Percentiles rank a stretch among this genome's conserved stretches.
phyloP scores from a whole-genome alignment of 2,329 filamentous ascomycete species.

The Paramyrothecium sp. region DNA sequence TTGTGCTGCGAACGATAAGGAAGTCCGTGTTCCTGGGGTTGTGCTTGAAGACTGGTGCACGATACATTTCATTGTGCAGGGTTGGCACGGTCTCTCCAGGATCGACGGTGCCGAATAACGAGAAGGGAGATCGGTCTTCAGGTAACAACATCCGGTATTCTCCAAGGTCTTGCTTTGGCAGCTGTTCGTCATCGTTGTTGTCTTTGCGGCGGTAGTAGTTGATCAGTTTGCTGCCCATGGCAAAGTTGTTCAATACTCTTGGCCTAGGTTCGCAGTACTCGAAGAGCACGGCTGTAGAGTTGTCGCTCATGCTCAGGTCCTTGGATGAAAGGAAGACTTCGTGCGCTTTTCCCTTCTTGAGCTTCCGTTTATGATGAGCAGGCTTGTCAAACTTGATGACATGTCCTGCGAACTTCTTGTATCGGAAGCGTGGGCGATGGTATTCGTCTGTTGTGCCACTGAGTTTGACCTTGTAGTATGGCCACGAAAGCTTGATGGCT shows the following conservation, averaged over 20 bases:
- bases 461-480: slow-evolving; percentile 90
- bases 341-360: slow-evolving; percentile 75
- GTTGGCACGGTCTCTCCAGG: slow-evolving; percentile 88
- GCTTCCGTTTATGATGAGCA: slow-evolving; percentile 75
- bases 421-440: slow-evolving; percentile 76
- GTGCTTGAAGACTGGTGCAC: slow-evolving; percentile 91
- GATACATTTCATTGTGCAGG: slow-evolving; percentile 92
- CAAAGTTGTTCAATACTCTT: slow-evolving; percentile 89
- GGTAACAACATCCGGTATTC: slow-evolving; percentile 85
- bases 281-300: slow-evolving; percentile 81
- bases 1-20: slow-evolving; percentile 78
- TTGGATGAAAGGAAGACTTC: slow-evolving; percentile 78
- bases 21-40: slow-evolving; percentile 78
- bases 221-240: slow-evolving; percentile 93
- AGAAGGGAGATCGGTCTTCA: slow-evolving; percentile 94
- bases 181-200: slow-evolving; percentile 67
- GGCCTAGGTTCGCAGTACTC: slow-evolving; percentile 97
- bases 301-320: slow-evolving; percentile 84
- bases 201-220: slow-evolving; percentile 93
- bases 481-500: slow-evolving; percentile 87
- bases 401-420: slow-evolving; percentile 65
- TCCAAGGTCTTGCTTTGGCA: slow-evolving; percentile 81
- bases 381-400: slow-evolving; percentile 71
- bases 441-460: slow-evolving; percentile 74
- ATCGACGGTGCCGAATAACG: slow-evolving; percentile 90